Base-by-base conservation (phyloP, 169 alveolate species). In the Plasmodium falciparum region DNA sequence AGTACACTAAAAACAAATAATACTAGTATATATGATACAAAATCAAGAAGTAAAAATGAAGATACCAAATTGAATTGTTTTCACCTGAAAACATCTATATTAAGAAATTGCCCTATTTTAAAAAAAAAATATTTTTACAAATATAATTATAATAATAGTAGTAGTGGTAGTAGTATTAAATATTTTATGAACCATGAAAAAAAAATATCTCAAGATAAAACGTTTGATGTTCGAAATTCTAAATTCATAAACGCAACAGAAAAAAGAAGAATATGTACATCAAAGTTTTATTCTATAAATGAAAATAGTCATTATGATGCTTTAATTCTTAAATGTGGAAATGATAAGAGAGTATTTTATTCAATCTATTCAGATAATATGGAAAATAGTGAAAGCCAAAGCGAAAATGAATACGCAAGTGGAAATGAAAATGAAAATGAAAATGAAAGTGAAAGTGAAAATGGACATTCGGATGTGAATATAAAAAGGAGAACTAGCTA, bases 281-380 rank as follows among this genome's bases (percentile, higher is more conserved):
- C 26, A 6, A 49, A 66, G n/a, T 9, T 56, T 22, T 65, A 9
- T 39, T 78, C 78, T 22, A n/a, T 22, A 22, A 26, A 33, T 50
- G 26, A 24, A 50, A 3, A 47, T 33, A 66, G 3, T 49, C 20
- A 8, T 17, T 20, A 49, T 13, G n/a, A 58, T 15, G 2, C 65
- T 39, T 22, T 22, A 52, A 17, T 24, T 1, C 52, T 17, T 11
- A 52, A 43, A 13, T 39, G 62, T 45, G 20, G 8, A 24, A 49
- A 15, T 12, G 67, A 59, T 66, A 22, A 43, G 2, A 63, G 89
- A 54, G 4, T 78, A 39, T 78, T 78, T 78, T 78, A 78, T 47
- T 33, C 67, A 24, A 33, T 78, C 20, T 39, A 52, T 33, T 13
- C 63, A n/a, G 62, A 4, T 78, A 8, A 49, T 4, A 17, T 13